Percentiles rank a stretch among this genome's conserved stretches.
These are phyloP conservation scores for Trametes maxima DNA, from an alignment of 768 basidiomycete species.

Conservation along the genomic window DNA sequence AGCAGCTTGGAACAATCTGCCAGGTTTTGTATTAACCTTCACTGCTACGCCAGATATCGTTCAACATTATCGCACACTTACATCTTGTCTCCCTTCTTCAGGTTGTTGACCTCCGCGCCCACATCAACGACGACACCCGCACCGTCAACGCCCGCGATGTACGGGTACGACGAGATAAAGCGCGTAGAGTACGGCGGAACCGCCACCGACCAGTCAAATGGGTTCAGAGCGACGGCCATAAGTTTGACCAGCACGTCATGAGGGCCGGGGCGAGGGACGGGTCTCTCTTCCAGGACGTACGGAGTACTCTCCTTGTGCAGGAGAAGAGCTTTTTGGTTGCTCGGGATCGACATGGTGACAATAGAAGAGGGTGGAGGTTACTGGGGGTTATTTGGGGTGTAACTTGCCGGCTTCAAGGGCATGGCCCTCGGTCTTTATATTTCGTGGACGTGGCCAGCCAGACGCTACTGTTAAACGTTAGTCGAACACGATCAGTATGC, in stretches of 20 bases:
- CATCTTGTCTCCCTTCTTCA: constrained; percentile 46
- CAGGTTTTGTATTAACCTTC: not conserved
- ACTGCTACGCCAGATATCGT: not conserved
- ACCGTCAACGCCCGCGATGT: constrained; percentile 20
- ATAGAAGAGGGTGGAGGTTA: not conserved
- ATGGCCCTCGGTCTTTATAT: no score
- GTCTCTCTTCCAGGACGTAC: constrained; percentile 9
- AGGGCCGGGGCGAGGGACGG: constrained; percentile 37
- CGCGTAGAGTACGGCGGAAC: constrained; percentile 8
- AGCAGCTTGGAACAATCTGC: constrained; percentile 25
- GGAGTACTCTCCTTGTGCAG: constrained; percentile 10
- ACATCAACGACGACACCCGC: constrained; percentile 43
- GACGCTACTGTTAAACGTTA: no score
- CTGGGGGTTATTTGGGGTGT: not conserved
- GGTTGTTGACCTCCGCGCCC: constrained; percentile 41
- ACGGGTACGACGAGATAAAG: constrained; percentile 39
- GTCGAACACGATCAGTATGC: no score
- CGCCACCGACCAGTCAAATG: constrained; percentile 25
- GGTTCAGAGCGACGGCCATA: constrained; percentile 46
- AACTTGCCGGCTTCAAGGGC: no score
- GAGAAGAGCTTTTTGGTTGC: constrained; percentile 21
- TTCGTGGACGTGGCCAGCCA: no score
- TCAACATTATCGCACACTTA: constrained; percentile 15
- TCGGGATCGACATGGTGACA: not conserved
- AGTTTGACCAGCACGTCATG: constrained; percentile 47